These are phyloP conservation scores for Gynandropsis gynandra DNA, from an alignment of 345 rosid species.

Conservation along the genomic window DNA sequence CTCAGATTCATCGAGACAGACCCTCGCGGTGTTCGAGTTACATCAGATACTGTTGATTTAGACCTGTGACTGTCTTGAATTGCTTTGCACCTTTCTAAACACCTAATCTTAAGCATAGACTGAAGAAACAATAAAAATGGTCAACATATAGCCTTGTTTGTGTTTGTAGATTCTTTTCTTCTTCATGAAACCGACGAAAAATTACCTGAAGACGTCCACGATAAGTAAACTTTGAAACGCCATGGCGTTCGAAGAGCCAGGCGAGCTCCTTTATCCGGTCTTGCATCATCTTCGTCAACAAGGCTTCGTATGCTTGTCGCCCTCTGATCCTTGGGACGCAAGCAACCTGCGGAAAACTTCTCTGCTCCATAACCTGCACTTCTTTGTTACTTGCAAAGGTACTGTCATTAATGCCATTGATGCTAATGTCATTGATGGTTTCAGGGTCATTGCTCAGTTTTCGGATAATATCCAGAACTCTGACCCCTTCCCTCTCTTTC, in stretches of 20 bases:
- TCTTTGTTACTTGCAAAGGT: conserved; percentile 16
- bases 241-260: conserved; percentile 34
- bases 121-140: conserved; percentile 16
- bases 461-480: conserved; percentile 64
- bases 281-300: conserved; percentile 50
- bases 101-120: conserved; percentile 62
- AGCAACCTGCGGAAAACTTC: conserved; percentile 25
- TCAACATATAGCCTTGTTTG: neutral
- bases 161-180: neutral
- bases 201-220: conserved; percentile 79
- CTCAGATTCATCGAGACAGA: conserved; percentile 47
- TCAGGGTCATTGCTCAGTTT: conserved; percentile 34
- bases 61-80: conserved; percentile 37
- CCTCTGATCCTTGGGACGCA: conserved; percentile 61
- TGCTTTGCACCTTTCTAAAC: conserved; percentile 44
- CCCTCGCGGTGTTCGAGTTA: conserved; percentile 29
- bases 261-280: conserved; percentile 51
- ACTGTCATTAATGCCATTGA: conserved; percentile 23
- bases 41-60: conserved; percentile 21
- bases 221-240: conserved; percentile 59
- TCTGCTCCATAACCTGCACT: conserved; percentile 27
- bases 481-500: conserved; percentile 43
- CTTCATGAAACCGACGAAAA: too few relatives aligned
- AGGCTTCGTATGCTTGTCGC: conserved; percentile 67
- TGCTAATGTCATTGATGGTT: conserved; percentile 12